A percentile compares a stretch with the other conserved stretches of the same genome.
Evolutionary conservation across 2,329 filamentous ascomycete genomes (phyloP).

Genomic region (Neocucurbitaria cava): DNA sequence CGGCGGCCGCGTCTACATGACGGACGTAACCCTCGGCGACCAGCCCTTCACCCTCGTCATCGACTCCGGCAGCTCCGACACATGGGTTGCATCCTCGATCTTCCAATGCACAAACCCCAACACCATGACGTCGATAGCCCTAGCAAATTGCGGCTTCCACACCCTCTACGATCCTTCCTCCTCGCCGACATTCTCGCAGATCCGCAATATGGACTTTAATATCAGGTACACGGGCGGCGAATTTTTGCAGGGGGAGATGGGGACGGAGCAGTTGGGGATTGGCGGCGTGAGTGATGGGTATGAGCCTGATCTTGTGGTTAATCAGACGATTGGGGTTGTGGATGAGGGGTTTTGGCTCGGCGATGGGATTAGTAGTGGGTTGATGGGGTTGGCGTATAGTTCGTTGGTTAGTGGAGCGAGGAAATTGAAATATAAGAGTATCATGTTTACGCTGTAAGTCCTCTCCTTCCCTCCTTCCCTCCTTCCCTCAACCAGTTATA

Average conservation of each 20-base stretch:
- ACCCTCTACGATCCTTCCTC: slow-evolving; percentile 8
- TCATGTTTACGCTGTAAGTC: slow-evolving; percentile 35
- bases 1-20: slow-evolving; percentile 39
- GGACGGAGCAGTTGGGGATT: slow-evolving; percentile 27
- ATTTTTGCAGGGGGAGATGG: slow-evolving; percentile 29
- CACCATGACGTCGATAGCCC: background rate
- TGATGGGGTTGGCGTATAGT: slow-evolving; percentile 38
- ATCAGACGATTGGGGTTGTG: slow-evolving; percentile 38
- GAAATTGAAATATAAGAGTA: slow-evolving; percentile 26
- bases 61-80: slow-evolving; percentile 38
- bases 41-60: slow-evolving; percentile 31
- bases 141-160: slow-evolving; percentile 21
- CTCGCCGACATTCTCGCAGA: slow-evolving; percentile 3
- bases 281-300: slow-evolving; percentile 16
- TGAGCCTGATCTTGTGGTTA: slow-evolving; percentile 16
- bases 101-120: slow-evolving; percentile 21
- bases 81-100: slow-evolving; percentile 28
- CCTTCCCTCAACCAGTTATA: no score
- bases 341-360: slow-evolving; percentile 38
- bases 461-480: background rate
- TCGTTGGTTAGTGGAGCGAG: slow-evolving; percentile 20
- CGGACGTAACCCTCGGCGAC: slow-evolving; percentile 27
- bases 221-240: slow-evolving; percentile 32
- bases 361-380: slow-evolving; percentile 34
- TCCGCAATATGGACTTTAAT: slow-evolving; percentile 7